A percentile compares a stretch with the other conserved stretches of the same genome.
Evolutionary conservation across 1,284 basidiomycete genomes (phyloP).

Genomic region (Leccinum fallax): DNA sequence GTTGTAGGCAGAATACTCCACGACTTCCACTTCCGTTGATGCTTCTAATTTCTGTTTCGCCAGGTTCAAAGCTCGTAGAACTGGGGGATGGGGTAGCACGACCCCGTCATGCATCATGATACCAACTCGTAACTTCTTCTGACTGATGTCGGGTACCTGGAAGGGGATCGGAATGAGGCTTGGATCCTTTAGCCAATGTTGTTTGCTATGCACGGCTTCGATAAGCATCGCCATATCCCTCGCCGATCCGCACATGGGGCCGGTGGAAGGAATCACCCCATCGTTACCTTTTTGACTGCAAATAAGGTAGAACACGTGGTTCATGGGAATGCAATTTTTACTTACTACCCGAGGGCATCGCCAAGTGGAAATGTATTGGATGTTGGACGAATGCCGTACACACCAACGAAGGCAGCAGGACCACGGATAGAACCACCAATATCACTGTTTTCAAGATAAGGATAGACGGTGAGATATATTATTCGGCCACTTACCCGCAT

Average conservation of each 20-base stretch:
- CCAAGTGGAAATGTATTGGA: slow-evolving; percentile 43
- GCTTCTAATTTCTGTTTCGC: slow-evolving; percentile 40
- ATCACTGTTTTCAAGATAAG: slow-evolving; percentile 24
- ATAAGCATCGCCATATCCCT: slow-evolving; percentile 47
- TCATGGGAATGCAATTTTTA: slow-evolving; percentile 33
- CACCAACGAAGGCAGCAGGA: slow-evolving; percentile 43
- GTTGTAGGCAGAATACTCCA: slow-evolving; percentile 42
- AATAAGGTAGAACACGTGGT: slow-evolving; percentile 12
- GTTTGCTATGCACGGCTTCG: slow-evolving; percentile 39
- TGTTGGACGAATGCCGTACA: slow-evolving; percentile 51
- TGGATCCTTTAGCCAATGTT: slow-evolving; percentile 47
- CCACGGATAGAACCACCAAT: slow-evolving; percentile 39
- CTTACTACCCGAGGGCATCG: slow-evolving; percentile 21
- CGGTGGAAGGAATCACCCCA: slow-evolving; percentile 33
- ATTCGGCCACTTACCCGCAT: slow-evolving; percentile 44
- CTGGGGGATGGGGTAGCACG: slow-evolving; percentile 48
- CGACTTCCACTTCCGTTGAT: slow-evolving; percentile 42
- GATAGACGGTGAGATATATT: not conserved
- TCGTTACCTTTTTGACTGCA: slow-evolving; percentile 40
- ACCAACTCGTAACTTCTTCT: slow-evolving; percentile 43
- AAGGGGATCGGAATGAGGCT: slow-evolving; percentile 44
- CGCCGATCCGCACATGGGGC: slow-evolving; percentile 43
- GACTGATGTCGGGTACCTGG: slow-evolving; percentile 21
- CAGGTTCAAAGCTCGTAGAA: slow-evolving; percentile 42
- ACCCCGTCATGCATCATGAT: slow-evolving; percentile 50